These are phyloP conservation scores for Crucihimalaya himalaica DNA, from an alignment of 345 rosid genomes.

Conservation along the genomic window DNA sequence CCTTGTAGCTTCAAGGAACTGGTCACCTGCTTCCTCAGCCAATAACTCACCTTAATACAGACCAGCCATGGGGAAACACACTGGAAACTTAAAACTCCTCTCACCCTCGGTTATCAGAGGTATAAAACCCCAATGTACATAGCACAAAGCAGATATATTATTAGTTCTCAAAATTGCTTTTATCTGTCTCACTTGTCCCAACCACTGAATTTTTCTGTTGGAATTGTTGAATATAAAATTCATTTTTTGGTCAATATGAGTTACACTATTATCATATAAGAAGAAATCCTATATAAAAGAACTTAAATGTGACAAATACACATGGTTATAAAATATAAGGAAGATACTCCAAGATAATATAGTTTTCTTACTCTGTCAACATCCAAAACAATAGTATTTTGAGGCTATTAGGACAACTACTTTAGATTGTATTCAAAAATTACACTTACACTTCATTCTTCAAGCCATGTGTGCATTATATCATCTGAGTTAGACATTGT, in stretches of 20 bases:
- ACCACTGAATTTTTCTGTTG: background rate
- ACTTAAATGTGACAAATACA: background rate
- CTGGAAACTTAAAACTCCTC: conserved; percentile 10
- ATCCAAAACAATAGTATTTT: background rate
- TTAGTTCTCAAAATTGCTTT: conserved; percentile 5
- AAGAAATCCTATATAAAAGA: background rate
- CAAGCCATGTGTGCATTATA: conserved; percentile 13
- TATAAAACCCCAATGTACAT: conserved; percentile 1
- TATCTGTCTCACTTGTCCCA: background rate
- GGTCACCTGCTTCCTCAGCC: conserved; percentile 7
- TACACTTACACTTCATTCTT: conserved; percentile 1
- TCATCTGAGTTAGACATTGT: background rate
- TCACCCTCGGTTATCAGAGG: background rate
- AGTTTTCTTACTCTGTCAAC: background rate
- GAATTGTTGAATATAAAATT: background rate
- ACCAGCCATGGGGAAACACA: background rate
- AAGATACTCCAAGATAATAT: background rate
- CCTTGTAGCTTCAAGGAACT: conserved; percentile 19
- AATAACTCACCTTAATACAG: background rate
- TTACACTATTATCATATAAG: background rate
- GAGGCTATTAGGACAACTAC: background rate
- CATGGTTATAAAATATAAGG: background rate
- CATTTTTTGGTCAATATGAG: background rate
- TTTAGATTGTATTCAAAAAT: no score
- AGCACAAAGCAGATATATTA: background rate